Evolutionary conservation across 352 stramenopile genomes (phyloP).

Genomic region (Pythium periplocum): DNA sequence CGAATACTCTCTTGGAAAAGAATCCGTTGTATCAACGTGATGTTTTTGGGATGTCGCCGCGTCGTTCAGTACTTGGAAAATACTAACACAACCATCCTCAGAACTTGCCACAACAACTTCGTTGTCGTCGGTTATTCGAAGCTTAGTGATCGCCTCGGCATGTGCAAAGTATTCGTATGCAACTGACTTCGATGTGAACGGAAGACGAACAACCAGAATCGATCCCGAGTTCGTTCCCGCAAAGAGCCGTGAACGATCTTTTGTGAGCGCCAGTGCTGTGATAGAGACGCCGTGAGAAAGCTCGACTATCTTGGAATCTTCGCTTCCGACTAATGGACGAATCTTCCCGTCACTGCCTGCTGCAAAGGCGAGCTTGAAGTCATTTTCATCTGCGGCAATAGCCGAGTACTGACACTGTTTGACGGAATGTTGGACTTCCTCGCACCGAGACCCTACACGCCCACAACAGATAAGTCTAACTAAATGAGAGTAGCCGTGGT

Average conservation of each 20-base stretch:
- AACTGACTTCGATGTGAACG: conserved; percentile 29
- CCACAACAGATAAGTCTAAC: too few species aligned
- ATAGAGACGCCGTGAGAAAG: conserved; percentile 32
- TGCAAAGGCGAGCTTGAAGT: conserved; percentile 45
- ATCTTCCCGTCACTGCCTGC: conserved; percentile 64
- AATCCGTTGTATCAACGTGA: too few species aligned
- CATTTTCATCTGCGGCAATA: conserved; percentile 42
- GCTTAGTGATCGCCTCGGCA: conserved; percentile 48
- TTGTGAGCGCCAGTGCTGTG: conserved; percentile 54
- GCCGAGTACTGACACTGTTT: conserved; percentile 76
- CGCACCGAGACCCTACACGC: conserved; percentile 38
- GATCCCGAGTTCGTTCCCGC: conserved; percentile 55
- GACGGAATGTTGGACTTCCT: conserved; percentile 68
- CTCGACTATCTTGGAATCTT: conserved; percentile 52
- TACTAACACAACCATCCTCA: conserved; percentile 54
- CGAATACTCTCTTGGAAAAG: too few species aligned
- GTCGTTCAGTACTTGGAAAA: conserved; percentile 43
- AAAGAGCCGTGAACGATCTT: conserved; percentile 59
- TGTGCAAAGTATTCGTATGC: conserved; percentile 51
- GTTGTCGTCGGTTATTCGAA: conserved; percentile 73
- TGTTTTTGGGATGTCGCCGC: background rate
- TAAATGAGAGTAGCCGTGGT: background rate
- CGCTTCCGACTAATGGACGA: conserved; percentile 49
- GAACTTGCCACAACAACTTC: conserved; percentile 48
- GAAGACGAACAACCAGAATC: conserved; percentile 61